Conservation (phyloP, 768 basidiomycete species). For the Suillus subluteus region DNA sequence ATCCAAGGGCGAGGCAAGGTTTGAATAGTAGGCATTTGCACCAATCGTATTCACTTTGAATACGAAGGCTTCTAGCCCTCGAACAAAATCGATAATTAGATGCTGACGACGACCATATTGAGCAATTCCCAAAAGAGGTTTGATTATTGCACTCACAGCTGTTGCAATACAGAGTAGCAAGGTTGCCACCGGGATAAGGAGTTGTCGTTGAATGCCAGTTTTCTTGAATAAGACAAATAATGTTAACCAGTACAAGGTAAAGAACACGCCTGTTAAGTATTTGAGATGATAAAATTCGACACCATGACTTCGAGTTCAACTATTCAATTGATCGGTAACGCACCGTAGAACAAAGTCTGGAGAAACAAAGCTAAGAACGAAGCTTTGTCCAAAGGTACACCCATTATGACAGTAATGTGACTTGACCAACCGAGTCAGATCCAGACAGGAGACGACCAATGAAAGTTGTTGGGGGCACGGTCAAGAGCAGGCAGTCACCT, state of each 20-base stretch:
- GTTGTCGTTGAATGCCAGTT: background rate
- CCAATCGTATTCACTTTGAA: background rate
- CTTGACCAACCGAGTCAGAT: background rate
- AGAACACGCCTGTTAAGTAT: background rate
- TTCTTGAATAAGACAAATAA: slow-evolving; percentile 1
- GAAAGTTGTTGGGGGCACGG: background rate
- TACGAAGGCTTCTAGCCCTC: background rate
- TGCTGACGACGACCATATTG: background rate
- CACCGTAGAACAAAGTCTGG: background rate
- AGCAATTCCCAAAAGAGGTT: background rate
- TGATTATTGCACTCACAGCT: background rate
- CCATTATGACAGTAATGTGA: background rate
- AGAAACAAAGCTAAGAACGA: slow-evolving; percentile 2
- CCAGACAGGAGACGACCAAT: background rate
- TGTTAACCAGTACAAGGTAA: slow-evolving; percentile 3
- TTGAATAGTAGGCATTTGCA: background rate
- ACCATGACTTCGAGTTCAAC: background rate
- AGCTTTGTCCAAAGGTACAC: slow-evolving; percentile 1
- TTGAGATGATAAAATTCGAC: background rate
- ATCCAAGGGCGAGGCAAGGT: slow-evolving; percentile 3
- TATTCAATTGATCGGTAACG: background rate
- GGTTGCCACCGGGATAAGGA: background rate
- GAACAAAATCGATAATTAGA: background rate
- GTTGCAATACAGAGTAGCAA: slow-evolving; percentile 1
- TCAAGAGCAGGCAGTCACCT: background rate